These are phyloP conservation scores for Cymbopogon citratus DNA, from an alignment of 176 grass and related monocot genomes.

Conservation along the genomic window DNA sequence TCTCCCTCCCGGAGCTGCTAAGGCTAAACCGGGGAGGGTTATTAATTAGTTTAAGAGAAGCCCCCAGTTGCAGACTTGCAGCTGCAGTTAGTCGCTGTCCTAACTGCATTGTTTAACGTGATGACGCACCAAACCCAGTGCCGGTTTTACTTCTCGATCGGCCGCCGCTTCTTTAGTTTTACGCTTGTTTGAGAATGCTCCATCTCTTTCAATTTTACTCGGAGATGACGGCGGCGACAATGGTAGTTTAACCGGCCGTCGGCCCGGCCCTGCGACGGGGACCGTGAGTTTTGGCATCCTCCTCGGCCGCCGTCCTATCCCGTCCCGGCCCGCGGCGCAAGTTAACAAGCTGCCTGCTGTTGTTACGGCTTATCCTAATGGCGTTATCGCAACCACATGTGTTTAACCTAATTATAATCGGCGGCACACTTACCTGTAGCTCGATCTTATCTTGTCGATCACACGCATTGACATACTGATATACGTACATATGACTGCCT, in stretches of 20 bases:
- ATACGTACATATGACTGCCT: not conserved
- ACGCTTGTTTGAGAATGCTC: not conserved
- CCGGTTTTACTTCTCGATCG: not conserved
- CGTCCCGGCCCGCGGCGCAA: not conserved
- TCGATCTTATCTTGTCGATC: slow-evolving; percentile 20
- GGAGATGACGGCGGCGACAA: not conserved
- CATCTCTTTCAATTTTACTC: not conserved
- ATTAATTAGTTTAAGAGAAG: not conserved
- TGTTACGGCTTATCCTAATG: not conserved
- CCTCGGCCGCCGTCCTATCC: not conserved
- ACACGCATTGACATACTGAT: not conserved
- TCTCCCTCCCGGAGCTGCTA: not conserved
- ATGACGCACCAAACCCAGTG: not conserved
- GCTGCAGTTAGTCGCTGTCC: slow-evolving; percentile 24
- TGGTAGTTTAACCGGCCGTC: slow-evolving; percentile 21
- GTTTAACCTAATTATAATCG: not conserved
- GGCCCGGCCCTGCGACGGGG: slow-evolving; percentile 20
- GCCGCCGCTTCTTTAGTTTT: not conserved
- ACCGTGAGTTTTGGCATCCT: not conserved
- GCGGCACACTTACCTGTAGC: not conserved
- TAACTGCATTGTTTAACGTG: slow-evolving; percentile 2
- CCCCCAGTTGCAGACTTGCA: not conserved
- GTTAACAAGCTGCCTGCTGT: not conserved
- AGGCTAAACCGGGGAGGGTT: not conserved
- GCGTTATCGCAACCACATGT: not conserved